Conservation (phyloP, 2,329 filamentous ascomycete species). For the Hymenoscyphus occultus region DNA sequence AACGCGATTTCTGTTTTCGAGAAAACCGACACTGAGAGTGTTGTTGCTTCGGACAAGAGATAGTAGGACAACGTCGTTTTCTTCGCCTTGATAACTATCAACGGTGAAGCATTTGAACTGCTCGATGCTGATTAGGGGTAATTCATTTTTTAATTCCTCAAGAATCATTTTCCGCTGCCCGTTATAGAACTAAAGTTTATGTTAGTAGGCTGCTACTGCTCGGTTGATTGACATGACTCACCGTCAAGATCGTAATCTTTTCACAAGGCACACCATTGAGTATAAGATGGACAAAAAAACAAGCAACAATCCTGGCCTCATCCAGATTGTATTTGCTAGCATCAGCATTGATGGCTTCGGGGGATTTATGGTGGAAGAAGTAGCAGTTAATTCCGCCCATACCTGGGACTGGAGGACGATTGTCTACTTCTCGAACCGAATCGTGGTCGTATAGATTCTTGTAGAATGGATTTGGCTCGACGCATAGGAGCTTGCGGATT, state of each 20-base stretch:
- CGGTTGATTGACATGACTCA: constrained; percentile 5
- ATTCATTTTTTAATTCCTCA: constrained; percentile 41
- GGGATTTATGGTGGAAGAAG: constrained; percentile 64
- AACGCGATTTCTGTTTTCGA: constrained; percentile 58
- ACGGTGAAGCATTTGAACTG: constrained; percentile 69
- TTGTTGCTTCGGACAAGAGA: constrained; percentile 74
- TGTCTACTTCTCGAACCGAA: constrained; percentile 49
- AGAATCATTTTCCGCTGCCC: constrained; percentile 70
- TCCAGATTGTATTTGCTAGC: constrained; percentile 64
- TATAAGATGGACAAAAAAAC: constrained; percentile 69
- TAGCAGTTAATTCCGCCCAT: constrained; percentile 60
- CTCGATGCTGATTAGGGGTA: constrained; percentile 37
- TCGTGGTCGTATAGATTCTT: constrained; percentile 54
- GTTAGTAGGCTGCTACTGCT: not conserved
- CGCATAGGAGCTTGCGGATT: constrained; percentile 54
- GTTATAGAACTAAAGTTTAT: constrained; percentile 64
- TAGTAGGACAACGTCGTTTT: constrained; percentile 79
- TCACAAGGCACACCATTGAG: constrained; percentile 58
- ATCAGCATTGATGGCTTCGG: constrained; percentile 60
- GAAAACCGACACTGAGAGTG: constrained; percentile 64
- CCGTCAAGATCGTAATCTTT: constrained; percentile 73
- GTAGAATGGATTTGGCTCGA: constrained; percentile 54
- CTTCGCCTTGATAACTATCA: constrained; percentile 87
- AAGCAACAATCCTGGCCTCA: constrained; percentile 75
- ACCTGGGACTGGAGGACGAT: constrained; percentile 54